Evolutionary conservation across 2,329 filamentous ascomycete genomes (phyloP).

Genomic region (Penicillium nordicum): DNA sequence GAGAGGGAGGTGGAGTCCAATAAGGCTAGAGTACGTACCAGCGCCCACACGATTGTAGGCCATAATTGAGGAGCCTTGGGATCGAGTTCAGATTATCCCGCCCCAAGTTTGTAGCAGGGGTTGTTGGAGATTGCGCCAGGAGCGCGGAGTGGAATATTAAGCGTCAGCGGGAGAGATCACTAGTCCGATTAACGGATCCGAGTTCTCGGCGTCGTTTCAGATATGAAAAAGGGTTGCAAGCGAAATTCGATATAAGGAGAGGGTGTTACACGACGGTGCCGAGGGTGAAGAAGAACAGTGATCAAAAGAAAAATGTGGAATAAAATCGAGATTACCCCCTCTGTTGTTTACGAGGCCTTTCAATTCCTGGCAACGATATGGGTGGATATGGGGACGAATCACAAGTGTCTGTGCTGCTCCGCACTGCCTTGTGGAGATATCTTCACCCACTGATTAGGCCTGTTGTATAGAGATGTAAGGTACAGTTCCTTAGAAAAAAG

Average conservation of each 20-base stretch:
- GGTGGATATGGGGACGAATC: conserved; percentile 20
- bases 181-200: conserved; percentile 15
- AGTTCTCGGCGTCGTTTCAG: conserved; percentile 25
- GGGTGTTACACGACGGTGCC: conserved; percentile 8
- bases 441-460: conserved; percentile 2
- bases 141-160: conserved; percentile 17
- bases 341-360: conserved; percentile 24
- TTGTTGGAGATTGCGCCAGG: conserved; percentile 31
- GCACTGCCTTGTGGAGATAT: conserved; percentile 11
- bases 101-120: conserved; percentile 20
- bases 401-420: conserved; percentile 15
- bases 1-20: conserved; percentile 2
- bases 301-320: conserved; percentile 2
- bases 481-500: not conserved
- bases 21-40: conserved; percentile 51
- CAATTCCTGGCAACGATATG: conserved; percentile 17
- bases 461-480: not conserved
- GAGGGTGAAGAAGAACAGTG: not conserved
- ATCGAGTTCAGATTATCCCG: conserved; percentile 22
- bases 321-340: conserved; percentile 6
- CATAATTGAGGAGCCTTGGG: conserved; percentile 25
- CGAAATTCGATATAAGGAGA: conserved; percentile 7
- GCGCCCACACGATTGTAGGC: conserved; percentile 67
- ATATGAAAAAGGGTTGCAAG: conserved; percentile 4
- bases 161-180: conserved; percentile 13